These are phyloP conservation scores for Microbotryum intermedium DNA, from an alignment of 1,284 basidiomycete genomes.

Conservation along the genomic window DNA sequence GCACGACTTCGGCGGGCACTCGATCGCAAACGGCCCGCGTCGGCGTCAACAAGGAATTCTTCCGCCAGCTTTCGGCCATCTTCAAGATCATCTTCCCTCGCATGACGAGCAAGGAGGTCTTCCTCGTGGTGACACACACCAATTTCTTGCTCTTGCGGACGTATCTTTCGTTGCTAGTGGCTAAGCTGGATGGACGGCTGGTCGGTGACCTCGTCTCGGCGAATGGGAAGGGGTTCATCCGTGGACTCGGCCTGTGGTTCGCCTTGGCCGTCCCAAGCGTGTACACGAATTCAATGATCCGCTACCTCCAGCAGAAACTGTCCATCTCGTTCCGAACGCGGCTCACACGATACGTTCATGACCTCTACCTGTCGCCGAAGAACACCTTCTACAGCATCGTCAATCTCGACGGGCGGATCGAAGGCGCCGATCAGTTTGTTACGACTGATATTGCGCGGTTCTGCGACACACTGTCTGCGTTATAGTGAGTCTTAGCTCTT, in stretches of 20 bases:
- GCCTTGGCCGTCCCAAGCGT: conserved; percentile 82
- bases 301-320: conserved; percentile 79
- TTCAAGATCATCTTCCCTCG: conserved; percentile 63
- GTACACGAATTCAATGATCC: conserved; percentile 83
- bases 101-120: conserved; percentile 61
- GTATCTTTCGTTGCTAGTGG: conserved; percentile 76
- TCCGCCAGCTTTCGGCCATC: conserved; percentile 68
- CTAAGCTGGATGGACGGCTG: conserved; percentile 79
- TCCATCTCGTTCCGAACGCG: conserved; percentile 75
- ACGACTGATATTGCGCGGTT: conserved; percentile 88
- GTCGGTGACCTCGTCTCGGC: conserved; percentile 83
- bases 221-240: conserved; percentile 72
- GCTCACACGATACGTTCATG: conserved; percentile 83
- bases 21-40: conserved; percentile 33
- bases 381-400: conserved; percentile 50
- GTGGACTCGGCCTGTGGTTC: conserved; percentile 82
- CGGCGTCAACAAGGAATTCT: conserved; percentile 67
- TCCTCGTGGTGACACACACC: conserved; percentile 70
- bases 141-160: conserved; percentile 81
- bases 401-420: conserved; percentile 37
- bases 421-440: conserved; percentile 49
- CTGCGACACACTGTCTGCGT: conserved; percentile 73
- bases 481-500: conserved; percentile 58
- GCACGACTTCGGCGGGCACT: not conserved
- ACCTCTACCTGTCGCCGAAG: conserved; percentile 69